Percentiles rank a stretch among this genome's conserved stretches.
Conservation (phyloP, 2,329 filamentous ascomycete genomes). For the Fusarium nurragi region DNA sequence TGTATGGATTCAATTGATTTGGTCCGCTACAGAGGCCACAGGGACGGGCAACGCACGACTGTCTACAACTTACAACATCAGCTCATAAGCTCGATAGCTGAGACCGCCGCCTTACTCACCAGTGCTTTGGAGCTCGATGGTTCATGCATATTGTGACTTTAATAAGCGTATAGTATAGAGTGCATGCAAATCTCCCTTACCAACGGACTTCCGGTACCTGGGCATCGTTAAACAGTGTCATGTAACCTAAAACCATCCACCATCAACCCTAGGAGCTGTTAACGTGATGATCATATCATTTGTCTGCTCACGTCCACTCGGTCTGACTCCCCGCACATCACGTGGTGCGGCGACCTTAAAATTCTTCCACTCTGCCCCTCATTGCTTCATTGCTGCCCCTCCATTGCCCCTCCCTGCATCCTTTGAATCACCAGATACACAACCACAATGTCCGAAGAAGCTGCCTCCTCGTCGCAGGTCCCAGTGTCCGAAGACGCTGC, state of each 20-base stretch:
- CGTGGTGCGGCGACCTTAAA: constrained; percentile 6
- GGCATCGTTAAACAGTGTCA: neutral
- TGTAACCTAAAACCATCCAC: neutral
- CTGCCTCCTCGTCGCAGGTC: neutral
- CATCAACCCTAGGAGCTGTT: neutral
- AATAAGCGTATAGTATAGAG: neutral
- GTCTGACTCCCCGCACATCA: constrained; percentile 3
- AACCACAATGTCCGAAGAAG: constrained; percentile 5
- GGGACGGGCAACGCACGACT: neutral
- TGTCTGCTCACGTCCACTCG: neutral
- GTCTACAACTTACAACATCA: neutral
- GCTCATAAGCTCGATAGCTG: neutral
- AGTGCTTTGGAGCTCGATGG: neutral
- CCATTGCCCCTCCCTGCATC: constrained; percentile 15
- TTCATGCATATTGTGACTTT: neutral
- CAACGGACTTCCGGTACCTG: neutral
- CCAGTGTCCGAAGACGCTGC: neutral
- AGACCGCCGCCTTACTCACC: neutral
- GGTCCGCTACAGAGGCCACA: neutral
- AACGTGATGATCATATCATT: neutral
- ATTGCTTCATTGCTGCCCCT: constrained; percentile 2
- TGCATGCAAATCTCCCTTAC: neutral
- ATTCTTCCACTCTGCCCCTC: constrained; percentile 5
- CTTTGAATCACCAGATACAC: neutral
- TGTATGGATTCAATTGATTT: neutral